Evolutionary conservation across 305 asterid genomes (phyloP).

Genomic region (Fraxinus angustifolia): DNA sequence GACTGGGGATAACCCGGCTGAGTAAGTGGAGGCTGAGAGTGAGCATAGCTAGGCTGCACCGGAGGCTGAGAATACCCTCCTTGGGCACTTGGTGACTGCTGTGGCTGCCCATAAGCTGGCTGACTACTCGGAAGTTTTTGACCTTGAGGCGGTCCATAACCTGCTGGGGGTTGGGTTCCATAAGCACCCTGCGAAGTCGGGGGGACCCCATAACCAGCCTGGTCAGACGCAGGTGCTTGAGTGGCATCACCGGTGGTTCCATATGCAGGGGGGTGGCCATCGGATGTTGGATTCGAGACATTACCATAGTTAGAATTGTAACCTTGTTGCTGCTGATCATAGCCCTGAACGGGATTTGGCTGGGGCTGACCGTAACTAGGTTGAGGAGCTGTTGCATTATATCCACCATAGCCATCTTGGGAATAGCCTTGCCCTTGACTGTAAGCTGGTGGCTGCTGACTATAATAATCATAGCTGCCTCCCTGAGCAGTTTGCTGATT

Average conservation of each 20-base stretch:
- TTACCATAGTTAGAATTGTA: slow-evolving; percentile 49
- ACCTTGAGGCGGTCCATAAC: not conserved
- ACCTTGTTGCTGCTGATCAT: slow-evolving; percentile 83
- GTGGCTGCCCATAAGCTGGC: slow-evolving; percentile 29
- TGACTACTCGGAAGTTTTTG: not conserved
- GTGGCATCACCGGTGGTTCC: slow-evolving; percentile 47
- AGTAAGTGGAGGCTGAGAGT: slow-evolving; percentile 19
- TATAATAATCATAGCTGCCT: slow-evolving; percentile 76
- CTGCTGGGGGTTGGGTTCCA: not conserved
- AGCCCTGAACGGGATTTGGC: slow-evolving; percentile 45
- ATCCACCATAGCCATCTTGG: slow-evolving; percentile 70
- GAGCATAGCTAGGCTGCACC: not conserved
- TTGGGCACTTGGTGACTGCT: not conserved
- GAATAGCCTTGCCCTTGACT: slow-evolving; percentile 66
- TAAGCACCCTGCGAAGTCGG: not conserved
- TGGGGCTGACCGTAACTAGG: slow-evolving; percentile 56
- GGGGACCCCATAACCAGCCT: not conserved
- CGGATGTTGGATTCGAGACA: slow-evolving; percentile 47
- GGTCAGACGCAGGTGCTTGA: not conserved
- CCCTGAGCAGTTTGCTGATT: slow-evolving; percentile 63
- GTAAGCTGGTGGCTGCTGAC: slow-evolving; percentile 53
- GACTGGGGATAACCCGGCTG: slow-evolving; percentile 6
- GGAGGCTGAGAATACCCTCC: slow-evolving; percentile 7
- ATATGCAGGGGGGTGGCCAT: slow-evolving; percentile 28
- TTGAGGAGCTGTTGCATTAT: slow-evolving; percentile 41